Evolutionary conservation across 2,329 filamentous ascomycete species (phyloP).

Genomic region (Penicillium expansum): DNA sequence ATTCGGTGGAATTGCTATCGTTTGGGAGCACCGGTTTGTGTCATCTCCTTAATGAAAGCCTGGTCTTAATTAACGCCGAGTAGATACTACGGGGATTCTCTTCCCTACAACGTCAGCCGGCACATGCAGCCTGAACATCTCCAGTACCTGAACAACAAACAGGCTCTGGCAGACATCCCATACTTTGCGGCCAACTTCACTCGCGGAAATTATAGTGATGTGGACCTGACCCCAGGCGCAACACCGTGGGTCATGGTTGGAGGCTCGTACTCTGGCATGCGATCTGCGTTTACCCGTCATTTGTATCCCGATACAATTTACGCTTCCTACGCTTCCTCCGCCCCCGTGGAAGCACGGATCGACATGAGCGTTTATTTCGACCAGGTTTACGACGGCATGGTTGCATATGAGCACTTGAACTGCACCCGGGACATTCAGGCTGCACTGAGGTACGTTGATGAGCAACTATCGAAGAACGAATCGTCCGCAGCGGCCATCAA

Average conservation of each 20-base stretch:
- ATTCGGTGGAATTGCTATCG: conserved; percentile 39
- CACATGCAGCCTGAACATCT: conserved; percentile 41
- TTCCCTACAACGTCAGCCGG: conserved; percentile 37
- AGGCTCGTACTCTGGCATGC: conserved; percentile 47
- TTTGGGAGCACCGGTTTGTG: conserved; percentile 45
- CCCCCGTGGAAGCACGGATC: conserved; percentile 48
- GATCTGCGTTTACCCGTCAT: conserved; percentile 45
- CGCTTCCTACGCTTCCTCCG: conserved; percentile 43
- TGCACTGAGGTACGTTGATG: conserved; percentile 51
- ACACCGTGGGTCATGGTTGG: conserved; percentile 50
- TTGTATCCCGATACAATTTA: conserved; percentile 44
- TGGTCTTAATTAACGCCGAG: conserved; percentile 5
- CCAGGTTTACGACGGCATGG: conserved; percentile 49
- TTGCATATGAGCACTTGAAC: conserved; percentile 50
- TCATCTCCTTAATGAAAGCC: neutral
- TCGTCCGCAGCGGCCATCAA: conserved; percentile 44
- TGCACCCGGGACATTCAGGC: conserved; percentile 52
- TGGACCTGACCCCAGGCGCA: conserved; percentile 40
- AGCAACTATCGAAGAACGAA: conserved; percentile 38
- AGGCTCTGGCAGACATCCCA: conserved; percentile 47
- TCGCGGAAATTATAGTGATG: conserved; percentile 27
- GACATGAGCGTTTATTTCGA: conserved; percentile 54
- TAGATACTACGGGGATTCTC: conserved; percentile 45
- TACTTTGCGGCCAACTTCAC: conserved; percentile 45
- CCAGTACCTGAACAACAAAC: conserved; percentile 43